Percentiles rank a stretch among this genome's conserved stretches.
These are phyloP conservation scores for Solanum paucissectum DNA, from an alignment of 257 asterid species.

Conservation along the genomic window DNA sequence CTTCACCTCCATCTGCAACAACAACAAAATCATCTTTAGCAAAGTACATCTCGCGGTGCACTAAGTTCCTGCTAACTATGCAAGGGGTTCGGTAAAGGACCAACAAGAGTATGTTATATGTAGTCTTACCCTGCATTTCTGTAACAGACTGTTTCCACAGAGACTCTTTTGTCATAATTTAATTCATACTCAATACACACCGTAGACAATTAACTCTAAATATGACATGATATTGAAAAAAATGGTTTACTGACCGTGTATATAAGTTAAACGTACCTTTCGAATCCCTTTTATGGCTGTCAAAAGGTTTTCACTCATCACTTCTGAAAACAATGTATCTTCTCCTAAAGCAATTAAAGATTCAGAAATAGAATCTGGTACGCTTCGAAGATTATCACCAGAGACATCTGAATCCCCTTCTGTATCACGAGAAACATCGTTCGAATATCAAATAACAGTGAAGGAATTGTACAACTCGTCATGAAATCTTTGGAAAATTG, in stretches of 20 bases:
- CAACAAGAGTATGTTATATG: neutral
- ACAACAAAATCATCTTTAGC: neutral
- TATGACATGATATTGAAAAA: neutral
- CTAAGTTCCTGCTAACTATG: neutral
- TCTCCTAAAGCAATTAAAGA: constrained; percentile 68
- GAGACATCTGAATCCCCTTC: constrained; percentile 63
- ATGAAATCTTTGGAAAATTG: too few species aligned
- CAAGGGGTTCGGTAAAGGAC: neutral
- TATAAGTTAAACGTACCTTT: constrained; percentile 32
- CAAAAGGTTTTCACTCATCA: constrained; percentile 73
- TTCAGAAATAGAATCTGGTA: constrained; percentile 69
- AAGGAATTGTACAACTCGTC: neutral
- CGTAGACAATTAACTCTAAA: neutral
- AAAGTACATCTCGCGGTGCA: neutral
- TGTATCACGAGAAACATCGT: constrained; percentile 13
- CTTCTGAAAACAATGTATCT: constrained; percentile 38
- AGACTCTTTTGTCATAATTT: neutral
- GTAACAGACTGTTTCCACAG: neutral
- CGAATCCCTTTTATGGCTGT: constrained; percentile 56
- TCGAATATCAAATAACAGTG: neutral
- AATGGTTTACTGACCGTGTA: fast-evolving
- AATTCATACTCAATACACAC: neutral
- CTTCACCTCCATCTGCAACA: constrained; percentile 61
- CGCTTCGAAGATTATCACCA: constrained; percentile 45
- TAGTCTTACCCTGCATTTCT: fast-evolving